phyloP scores from a whole-genome alignment of 179 eudicot species.

The Vitellaria paradoxa region DNA sequence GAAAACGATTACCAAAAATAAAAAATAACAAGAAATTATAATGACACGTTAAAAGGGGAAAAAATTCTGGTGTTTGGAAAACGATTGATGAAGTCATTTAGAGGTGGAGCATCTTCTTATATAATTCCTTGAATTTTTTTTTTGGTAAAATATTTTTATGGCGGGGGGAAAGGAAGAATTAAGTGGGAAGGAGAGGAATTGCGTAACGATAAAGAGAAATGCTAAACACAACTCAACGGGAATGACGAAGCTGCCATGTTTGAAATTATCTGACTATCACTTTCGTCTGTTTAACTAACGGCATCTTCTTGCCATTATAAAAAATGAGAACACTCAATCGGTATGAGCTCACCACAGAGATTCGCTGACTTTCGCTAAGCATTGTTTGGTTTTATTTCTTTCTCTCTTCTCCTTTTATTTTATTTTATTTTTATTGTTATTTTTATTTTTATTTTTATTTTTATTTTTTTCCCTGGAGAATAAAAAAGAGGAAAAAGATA shows the following conservation, averaged over 20 bases:
- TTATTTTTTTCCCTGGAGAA: too few relatives aligned
- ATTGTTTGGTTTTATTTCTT: background rate
- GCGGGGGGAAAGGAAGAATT: background rate
- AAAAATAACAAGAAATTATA: background rate
- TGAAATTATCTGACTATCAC: constrained; percentile 18
- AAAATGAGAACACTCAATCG: background rate
- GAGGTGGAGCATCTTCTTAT: background rate
- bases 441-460: too few relatives aligned
- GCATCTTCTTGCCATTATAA: too few relatives aligned
- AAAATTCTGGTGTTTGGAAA: background rate
- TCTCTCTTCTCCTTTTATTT: background rate
- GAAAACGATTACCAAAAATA: background rate
- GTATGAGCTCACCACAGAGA: constrained; percentile 15
- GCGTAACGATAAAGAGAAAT: constrained; percentile 5
- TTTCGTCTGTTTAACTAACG: constrained; percentile 10
- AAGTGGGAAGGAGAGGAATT: background rate
- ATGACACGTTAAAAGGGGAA: background rate
- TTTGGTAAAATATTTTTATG: background rate
- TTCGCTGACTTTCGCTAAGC: constrained; percentile 8
- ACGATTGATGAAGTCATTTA: background rate
- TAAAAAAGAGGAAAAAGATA: too few relatives aligned
- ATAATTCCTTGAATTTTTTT: background rate
- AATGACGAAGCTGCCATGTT: background rate
- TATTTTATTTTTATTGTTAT: background rate
- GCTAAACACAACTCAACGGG: constrained; percentile 20